phyloP scores from a whole-genome alignment of 2,329 filamentous ascomycete species.

The Claviceps quebecensis region DNA sequence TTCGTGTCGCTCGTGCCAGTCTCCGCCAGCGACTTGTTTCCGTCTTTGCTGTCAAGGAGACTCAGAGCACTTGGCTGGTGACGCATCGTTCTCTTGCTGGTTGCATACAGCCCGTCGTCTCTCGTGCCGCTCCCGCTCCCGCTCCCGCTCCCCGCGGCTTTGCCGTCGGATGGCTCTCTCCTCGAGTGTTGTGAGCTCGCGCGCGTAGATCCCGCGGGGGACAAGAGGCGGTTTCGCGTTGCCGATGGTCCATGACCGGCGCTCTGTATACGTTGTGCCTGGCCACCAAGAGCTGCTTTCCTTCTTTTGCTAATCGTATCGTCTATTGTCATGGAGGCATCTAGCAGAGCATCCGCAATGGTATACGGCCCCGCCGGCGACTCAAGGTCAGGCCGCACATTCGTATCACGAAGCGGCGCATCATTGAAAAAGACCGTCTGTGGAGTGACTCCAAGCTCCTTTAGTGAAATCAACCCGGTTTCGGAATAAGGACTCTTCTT shows the following conservation, averaged over 20 bases:
- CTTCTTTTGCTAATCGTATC: constrained; percentile 43
- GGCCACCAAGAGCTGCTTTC: constrained; percentile 36
- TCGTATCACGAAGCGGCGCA: constrained; percentile 36
- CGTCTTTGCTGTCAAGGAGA: constrained; percentile 44
- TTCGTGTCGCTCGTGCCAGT: constrained; percentile 45
- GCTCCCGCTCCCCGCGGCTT: constrained; percentile 9
- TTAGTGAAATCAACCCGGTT: constrained; percentile 49
- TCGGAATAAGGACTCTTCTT: constrained; percentile 14
- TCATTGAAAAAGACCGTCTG: constrained; percentile 92
- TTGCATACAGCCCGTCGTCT: constrained; percentile 28
- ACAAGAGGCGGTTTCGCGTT: constrained; percentile 17
- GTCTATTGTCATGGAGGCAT: constrained; percentile 81
- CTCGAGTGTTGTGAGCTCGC: constrained; percentile 24
- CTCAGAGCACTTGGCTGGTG: constrained; percentile 46
- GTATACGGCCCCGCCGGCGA: constrained; percentile 45
- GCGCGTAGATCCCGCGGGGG: constrained; percentile 16
- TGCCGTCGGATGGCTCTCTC: constrained; percentile 19
- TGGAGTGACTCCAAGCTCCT: constrained; percentile 61
- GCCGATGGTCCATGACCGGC: constrained; percentile 17
- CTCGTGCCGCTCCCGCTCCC: constrained; percentile 10
- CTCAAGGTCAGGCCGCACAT: constrained; percentile 17
- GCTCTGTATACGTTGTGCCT: constrained; percentile 29
- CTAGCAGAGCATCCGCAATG: constrained; percentile 78
- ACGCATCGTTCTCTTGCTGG: constrained; percentile 33
- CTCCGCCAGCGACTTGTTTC: constrained; percentile 42